Evolutionary conservation across 2,329 filamentous ascomycete species (phyloP), one percentile per base, ranked within the genome.

Genomic region (Blumeria hordei): DNA sequence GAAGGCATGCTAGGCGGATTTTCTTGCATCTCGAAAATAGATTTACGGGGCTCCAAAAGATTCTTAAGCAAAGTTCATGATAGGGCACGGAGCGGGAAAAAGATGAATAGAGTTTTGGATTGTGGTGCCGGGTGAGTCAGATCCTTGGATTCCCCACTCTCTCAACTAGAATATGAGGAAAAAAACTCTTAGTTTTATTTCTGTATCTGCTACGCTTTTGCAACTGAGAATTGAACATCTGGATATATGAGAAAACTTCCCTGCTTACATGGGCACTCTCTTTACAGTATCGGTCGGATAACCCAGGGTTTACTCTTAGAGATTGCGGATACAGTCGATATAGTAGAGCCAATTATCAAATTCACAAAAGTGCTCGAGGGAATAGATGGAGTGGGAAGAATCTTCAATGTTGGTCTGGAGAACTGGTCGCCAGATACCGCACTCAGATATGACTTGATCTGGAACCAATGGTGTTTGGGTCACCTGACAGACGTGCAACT

Each of bases 401-500:
- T 94, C 16, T 82, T 78, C 68, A 86, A 83, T 60, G 68, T 81
- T 1, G 85, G 86, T 0, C 69, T 94, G 0, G 82, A 94, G 66
- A 73, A 75, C 33, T 93, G 85, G 85, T 71, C 74, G 0, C 68
- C 62, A 0, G 21, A 28, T 28, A 62, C 66, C 0, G 63, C 67
- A 6, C 62, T 67, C 8, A 65, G 68, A 52, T 95, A 95, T 67
- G 83, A 88, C 64, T 67, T 94, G 49, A 79, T 95, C 58, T 94
- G 86, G 85, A 82, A 77, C 54, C 88, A 95, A 67, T 94, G 88
- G 88, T 95, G 88, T 67, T 68, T 90, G 7, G 83, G 85, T 28
- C 83, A 95, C 66, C 70, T 94, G 55, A 87, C 77, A 0, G 87
- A 94, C 64, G 68, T 67, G 7, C 79, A 93, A 65, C 65, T 95